Evolutionary conservation across 2,329 filamentous ascomycete species (phyloP).

Genomic region (Verticillium dahliae): DNA sequence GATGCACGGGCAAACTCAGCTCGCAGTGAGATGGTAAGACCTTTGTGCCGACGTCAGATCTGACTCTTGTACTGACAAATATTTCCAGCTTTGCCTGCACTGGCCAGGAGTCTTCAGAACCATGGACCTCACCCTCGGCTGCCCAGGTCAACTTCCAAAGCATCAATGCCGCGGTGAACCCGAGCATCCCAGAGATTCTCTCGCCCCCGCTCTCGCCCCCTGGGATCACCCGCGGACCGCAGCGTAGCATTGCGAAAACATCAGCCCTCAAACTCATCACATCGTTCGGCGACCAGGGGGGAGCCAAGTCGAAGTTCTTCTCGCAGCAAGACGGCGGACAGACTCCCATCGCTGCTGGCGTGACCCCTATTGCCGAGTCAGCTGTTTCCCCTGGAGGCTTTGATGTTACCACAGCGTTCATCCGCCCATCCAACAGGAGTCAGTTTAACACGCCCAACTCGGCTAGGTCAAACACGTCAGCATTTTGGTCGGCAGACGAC

Average conservation of each 20-base stretch:
- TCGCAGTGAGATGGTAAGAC: conserved; percentile 73
- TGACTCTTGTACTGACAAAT: neutral
- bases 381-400: conserved; percentile 64
- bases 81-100: conserved; percentile 72
- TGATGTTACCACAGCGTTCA: conserved; percentile 60
- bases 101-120: conserved; percentile 74
- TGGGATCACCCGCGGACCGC: conserved; percentile 50
- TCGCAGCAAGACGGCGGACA: conserved; percentile 46
- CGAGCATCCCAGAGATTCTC: conserved; percentile 54
- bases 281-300: conserved; percentile 62
- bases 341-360: conserved; percentile 76
- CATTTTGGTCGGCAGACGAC: conserved; percentile 58
- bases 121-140: conserved; percentile 82
- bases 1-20: conserved; percentile 76
- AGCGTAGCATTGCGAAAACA: conserved; percentile 65
- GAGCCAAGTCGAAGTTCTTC: conserved; percentile 58
- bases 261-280: conserved; percentile 89
- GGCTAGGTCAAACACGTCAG: conserved; percentile 51
- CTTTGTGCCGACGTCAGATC: neutral
- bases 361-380: conserved; percentile 81
- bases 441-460: conserved; percentile 65
- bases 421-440: conserved; percentile 61
- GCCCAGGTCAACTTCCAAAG: conserved; percentile 51
- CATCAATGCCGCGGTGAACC: conserved; percentile 41
- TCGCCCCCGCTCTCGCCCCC: conserved; percentile 73